phyloP scores from a whole-genome alignment of 768 basidiomycete species.

The Pleurotus sapidus region DNA sequence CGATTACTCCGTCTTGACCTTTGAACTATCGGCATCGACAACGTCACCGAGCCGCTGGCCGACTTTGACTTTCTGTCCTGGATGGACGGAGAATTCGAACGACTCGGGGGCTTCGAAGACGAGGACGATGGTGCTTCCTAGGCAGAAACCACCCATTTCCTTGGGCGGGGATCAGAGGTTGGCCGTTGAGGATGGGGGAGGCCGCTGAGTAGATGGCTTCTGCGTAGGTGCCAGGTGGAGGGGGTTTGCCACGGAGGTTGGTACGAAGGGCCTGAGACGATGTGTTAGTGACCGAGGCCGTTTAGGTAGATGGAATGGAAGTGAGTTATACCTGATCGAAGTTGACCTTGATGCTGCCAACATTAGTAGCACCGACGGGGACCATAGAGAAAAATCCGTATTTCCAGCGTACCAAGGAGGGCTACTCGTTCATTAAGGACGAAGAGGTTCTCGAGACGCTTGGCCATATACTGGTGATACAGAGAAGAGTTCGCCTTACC shows the following conservation, averaged over 20 bases:
- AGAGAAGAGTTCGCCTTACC: conserved; percentile 84
- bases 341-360: conserved; percentile 93
- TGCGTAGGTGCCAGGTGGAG: conserved; percentile 81
- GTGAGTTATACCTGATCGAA: conserved; percentile 72
- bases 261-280: conserved; percentile 74
- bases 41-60: conserved; percentile 79
- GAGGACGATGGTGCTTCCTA: conserved; percentile 94
- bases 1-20: conserved; percentile 27
- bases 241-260: conserved; percentile 72
- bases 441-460: conserved; percentile 87
- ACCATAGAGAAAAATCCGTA: conserved; percentile 97
- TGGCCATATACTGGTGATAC: conserved; percentile 96
- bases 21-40: conserved; percentile 9
- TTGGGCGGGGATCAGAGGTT: conserved; percentile 87
- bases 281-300: not conserved
- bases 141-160: conserved; percentile 96
- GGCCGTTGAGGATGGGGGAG: conserved; percentile 79
- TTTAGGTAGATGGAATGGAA: not conserved
- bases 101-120: conserved; percentile 91
- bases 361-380: conserved; percentile 97
- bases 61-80: conserved; percentile 84
- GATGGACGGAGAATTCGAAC: conserved; percentile 74
- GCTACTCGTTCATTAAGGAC: conserved; percentile 99
- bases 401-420: conserved; percentile 89
- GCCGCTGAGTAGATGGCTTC: conserved; percentile 92